These are phyloP conservation scores for Hypoxylon sp. DNA, from an alignment of 2,329 filamentous ascomycete species.

Conservation along the genomic window DNA sequence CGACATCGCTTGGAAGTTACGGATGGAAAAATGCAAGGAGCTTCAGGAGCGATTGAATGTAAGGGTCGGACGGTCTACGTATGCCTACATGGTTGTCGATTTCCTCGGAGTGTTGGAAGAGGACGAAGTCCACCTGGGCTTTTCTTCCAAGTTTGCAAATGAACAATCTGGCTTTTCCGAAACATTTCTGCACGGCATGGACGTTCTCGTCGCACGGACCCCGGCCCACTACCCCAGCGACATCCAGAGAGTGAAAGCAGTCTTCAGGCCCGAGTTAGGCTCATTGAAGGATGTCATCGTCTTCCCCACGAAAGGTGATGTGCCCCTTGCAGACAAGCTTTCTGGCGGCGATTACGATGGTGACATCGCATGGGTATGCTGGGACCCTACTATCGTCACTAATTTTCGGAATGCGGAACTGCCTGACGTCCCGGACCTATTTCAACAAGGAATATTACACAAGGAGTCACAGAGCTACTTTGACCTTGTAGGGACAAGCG, in stretches of 20 bases:
- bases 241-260: constrained; percentile 71
- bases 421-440: constrained; percentile 55
- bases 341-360: constrained; percentile 86
- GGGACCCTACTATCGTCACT: constrained; percentile 70
- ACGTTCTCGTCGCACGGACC: constrained; percentile 72
- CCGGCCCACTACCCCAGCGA: constrained; percentile 76
- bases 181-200: constrained; percentile 61
- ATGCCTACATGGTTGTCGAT: constrained; percentile 73
- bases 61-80: constrained; percentile 66
- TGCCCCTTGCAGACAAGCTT: constrained; percentile 72
- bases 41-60: constrained; percentile 67
- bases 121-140: constrained; percentile 72
- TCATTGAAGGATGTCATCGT: constrained; percentile 80
- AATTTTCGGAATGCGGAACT: constrained; percentile 71
- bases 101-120: constrained; percentile 67
- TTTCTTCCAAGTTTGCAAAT: constrained; percentile 69
- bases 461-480: constrained; percentile 57
- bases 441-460: constrained; percentile 56
- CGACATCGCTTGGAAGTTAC: constrained; percentile 55
- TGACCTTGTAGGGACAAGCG: constrained; percentile 48
- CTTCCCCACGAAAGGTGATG: constrained; percentile 70
- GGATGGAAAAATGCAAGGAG: constrained; percentile 60
- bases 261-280: constrained; percentile 66
- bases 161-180: constrained; percentile 61
- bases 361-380: constrained; percentile 80